Percentiles rank a stretch among this genome's conserved stretches.
Conservation (phyloP, 2,329 filamentous ascomycete species). For the Plenodomus lindquistii region DNA sequence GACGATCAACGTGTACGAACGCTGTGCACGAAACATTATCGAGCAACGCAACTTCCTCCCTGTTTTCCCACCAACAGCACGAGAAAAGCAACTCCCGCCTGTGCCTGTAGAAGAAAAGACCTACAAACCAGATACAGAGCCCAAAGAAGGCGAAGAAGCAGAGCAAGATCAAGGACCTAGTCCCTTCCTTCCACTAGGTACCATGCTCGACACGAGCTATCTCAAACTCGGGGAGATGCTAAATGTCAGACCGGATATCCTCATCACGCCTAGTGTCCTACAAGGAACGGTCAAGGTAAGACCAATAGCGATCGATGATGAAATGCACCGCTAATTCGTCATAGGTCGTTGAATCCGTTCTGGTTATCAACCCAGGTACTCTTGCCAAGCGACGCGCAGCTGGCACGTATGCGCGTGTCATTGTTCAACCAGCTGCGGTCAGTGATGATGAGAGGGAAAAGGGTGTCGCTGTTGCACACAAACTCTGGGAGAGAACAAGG, state of each 20-base stretch:
- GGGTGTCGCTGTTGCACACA: constrained; percentile 66
- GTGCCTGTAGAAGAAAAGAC: constrained; percentile 45
- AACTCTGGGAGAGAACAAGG: constrained; percentile 78
- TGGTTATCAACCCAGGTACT: constrained; percentile 88
- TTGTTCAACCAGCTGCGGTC: constrained; percentile 67
- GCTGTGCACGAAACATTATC: constrained; percentile 77
- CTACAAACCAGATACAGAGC: constrained; percentile 58
- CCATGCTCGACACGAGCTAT: constrained; percentile 81
- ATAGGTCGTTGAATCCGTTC: constrained; percentile 85
- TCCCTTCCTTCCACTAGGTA: constrained; percentile 59
- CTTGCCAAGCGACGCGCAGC: constrained; percentile 82
- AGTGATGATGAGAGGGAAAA: constrained; percentile 61
- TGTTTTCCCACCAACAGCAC: constrained; percentile 77
- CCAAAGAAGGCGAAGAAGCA: constrained; percentile 47
- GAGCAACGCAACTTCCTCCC: constrained; percentile 93
- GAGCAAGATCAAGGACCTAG: constrained; percentile 53
- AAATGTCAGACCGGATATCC: constrained; percentile 79
- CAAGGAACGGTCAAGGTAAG: constrained; percentile 84
- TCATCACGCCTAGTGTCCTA: constrained; percentile 80
- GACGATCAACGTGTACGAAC: constrained; percentile 66
- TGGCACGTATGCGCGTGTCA: constrained; percentile 83
- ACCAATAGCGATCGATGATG: neutral
- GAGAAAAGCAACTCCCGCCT: constrained; percentile 63
- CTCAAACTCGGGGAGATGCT: constrained; percentile 90
- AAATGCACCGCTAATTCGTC: constrained; percentile 1